Evolutionary conservation across 2,329 filamentous ascomycete genomes (phyloP), one percentile per base, ranked within the genome.

Genomic region (Fusarium newnesense): DNA sequence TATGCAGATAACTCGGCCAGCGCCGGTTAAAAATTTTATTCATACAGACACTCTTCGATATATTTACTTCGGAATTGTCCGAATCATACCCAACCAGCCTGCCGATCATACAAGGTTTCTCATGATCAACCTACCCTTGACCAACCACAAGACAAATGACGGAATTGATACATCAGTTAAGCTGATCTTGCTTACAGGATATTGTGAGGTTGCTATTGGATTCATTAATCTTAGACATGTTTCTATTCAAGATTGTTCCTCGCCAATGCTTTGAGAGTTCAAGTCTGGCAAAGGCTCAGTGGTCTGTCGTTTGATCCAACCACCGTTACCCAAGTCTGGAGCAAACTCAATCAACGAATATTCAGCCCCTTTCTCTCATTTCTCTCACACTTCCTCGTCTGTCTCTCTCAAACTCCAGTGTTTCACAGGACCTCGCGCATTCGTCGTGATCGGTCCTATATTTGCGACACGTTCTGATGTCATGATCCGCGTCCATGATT

Each of bases 401-500:
- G 19, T 12, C 18, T 9, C 16, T 19, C 3, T 18, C 8, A 4
- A 19, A n/a, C 18, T 21, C 30, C 36, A 60, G 43, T 36, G 34
- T 63, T 52, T 63, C 69, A 73, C 66, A 57, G 37, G 69, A 73
- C 19, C 50, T 67, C 60, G 44, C 49, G 42, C 16, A 53, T 39
- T 50, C 18, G 46, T 64, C 62, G 42, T 50, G 56, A 24, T 30
- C 30, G 19, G 16, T 18, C 12, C 24, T 18, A 46, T 24, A 37
- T 30, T n/a, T 42, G 24, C 40, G 30, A 60, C 40, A 53, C 52
- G 65, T 54, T 44, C n/a, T 43, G 57, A 70, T 70, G 62, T 73
- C 60, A 73, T 73, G 49, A 39, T 56, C 40, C 54, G 39, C 60
- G 60, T n/a, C 42, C 32, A 75, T 75, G 72, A 75, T 66, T 73